A percentile compares a stretch with the other conserved stretches of the same genome.
Evolutionary conservation across 2,329 filamentous ascomycete genomes (phyloP).

Genomic region (Cladosporium sp.): DNA sequence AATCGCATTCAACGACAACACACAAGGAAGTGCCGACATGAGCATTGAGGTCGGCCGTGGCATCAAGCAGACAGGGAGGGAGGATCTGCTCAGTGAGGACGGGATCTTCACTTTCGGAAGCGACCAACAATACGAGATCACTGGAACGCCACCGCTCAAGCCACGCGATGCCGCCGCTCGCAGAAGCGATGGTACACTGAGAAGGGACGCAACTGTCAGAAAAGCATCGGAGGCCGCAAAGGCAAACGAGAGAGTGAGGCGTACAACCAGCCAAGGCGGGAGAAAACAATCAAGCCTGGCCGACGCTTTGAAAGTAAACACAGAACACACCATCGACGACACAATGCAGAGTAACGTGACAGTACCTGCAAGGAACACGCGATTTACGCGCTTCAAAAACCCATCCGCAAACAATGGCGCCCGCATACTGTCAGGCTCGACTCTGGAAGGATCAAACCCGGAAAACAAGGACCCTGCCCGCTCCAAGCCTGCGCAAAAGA

Average conservation of each 20-base stretch:
- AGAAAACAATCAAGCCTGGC: constrained; percentile 5
- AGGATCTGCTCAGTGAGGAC: constrained; percentile 48
- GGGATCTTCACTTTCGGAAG: constrained; percentile 46
- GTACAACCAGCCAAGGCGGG: constrained; percentile 12
- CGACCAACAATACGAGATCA: constrained; percentile 44
- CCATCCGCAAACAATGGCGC: constrained; percentile 5
- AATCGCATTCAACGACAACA: constrained; percentile 23
- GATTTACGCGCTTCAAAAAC: constrained; percentile 41
- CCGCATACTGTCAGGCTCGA: constrained; percentile 10
- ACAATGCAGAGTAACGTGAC: constrained; percentile 34
- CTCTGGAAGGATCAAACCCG: constrained; percentile 9
- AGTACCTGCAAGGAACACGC: constrained; percentile 41
- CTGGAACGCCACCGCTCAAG: constrained; percentile 37
- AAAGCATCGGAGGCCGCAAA: constrained; percentile 38
- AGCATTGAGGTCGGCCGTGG: constrained; percentile 57
- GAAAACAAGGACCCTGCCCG: constrained; percentile 12
- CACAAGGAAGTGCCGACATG: constrained; percentile 38
- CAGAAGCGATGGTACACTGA: constrained; percentile 35
- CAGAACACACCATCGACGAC: constrained; percentile 21
- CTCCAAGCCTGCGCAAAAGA: constrained; percentile 13
- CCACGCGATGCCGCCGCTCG: constrained; percentile 22
- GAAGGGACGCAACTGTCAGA: constrained; percentile 43
- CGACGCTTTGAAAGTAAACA: constrained; percentile 4
- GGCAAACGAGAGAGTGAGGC: constrained; percentile 30
- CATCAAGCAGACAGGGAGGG: constrained; percentile 33